Percentiles rank a stretch among this genome's conserved stretches.
These are phyloP conservation scores for Geotrichum ghanense DNA, from an alignment of 805 yeast species.

Conservation along the genomic window DNA sequence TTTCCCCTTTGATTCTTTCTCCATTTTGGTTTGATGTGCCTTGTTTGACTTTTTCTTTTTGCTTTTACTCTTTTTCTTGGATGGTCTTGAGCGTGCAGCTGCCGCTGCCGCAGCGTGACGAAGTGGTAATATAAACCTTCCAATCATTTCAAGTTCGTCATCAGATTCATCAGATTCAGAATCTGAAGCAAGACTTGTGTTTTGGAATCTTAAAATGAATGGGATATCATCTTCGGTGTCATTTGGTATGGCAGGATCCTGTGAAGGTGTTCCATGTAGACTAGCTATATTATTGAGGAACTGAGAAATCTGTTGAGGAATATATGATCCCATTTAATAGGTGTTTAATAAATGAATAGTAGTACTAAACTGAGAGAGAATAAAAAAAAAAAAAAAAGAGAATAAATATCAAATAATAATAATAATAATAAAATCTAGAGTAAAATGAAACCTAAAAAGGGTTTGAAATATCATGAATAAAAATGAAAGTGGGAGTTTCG, in stretches of 20 bases:
- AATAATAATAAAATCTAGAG: no score
- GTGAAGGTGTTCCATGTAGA: background rate
- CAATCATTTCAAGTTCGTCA: slow-evolving; percentile 18
- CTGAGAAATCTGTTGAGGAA: background rate
- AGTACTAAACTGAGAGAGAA: background rate
- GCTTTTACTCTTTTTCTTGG: background rate
- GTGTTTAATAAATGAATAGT: background rate
- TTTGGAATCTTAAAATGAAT: background rate
- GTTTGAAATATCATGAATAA: no score
- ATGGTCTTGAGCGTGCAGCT: background rate
- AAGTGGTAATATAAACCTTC: slow-evolving; percentile 6
- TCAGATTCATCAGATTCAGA: slow-evolving; percentile 17
- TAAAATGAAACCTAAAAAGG: no score
- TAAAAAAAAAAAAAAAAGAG: no score
- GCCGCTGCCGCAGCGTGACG: background rate
- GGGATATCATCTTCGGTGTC: background rate
- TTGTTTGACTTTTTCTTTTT: no score
- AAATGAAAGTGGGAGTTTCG: no score
- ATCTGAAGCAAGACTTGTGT: slow-evolving; percentile 3
- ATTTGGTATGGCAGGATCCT: background rate
- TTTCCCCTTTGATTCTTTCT: background rate
- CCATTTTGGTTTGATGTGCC: no score
- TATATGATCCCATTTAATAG: background rate
- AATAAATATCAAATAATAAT: no score
- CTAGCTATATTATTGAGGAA: background rate